Base-by-base conservation (phyloP, 192 early-diverging fungal genomes). In the Coemansia sp. region DNA sequence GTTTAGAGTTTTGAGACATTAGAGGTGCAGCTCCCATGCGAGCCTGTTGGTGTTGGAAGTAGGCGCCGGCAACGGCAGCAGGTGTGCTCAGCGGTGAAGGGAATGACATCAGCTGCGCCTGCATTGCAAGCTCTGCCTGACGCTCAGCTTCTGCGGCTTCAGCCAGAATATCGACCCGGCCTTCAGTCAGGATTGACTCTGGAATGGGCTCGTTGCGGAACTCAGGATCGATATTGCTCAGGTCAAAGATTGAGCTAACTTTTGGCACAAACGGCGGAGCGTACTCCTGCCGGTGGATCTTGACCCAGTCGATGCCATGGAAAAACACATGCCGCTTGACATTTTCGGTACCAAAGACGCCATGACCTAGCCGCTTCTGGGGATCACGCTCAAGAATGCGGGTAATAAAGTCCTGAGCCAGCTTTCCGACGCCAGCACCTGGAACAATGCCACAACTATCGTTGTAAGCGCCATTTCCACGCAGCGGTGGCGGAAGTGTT, bases 251-350 rank as follows among this genome's bases (percentile, higher is more conserved):
- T 34, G 82, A 69, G 53, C 65, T 70, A 55, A 87, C 83, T 33
- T 82, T 75, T 34, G 88, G 88, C 47, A 86, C 85, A 68, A 86
- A 87, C 23, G 88, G 88, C 38, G 88, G 88, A 39, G 67, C 80
- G 9, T 83, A 75, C 53, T 85, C 71, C 61, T 85, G 83, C 42
- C 76, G 79, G 54, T 81, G 69, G 19, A 89, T 75, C 50, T 82
- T 80, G 19, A 69, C 62, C 88, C 88, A 89, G 61, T 89, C 85
- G 24, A 88, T 70, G 9, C 71, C 78, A 15, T 64, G 53, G 65
- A 88, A 87, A 56, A 84, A 89, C 22, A 78, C 72, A 55, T 89
- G 88, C 19, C 76, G 66, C 60, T 83, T 83, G 61, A 89, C 75
- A 18, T 82, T 84, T 17, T 72, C 67, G 0, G 85, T 83, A 43